A percentile compares a stretch with the other conserved stretches of the same genome.
These are phyloP conservation scores for Xylaria telfairii DNA, from an alignment of 495 filamentous ascomycete species.

Conservation along the genomic window DNA sequence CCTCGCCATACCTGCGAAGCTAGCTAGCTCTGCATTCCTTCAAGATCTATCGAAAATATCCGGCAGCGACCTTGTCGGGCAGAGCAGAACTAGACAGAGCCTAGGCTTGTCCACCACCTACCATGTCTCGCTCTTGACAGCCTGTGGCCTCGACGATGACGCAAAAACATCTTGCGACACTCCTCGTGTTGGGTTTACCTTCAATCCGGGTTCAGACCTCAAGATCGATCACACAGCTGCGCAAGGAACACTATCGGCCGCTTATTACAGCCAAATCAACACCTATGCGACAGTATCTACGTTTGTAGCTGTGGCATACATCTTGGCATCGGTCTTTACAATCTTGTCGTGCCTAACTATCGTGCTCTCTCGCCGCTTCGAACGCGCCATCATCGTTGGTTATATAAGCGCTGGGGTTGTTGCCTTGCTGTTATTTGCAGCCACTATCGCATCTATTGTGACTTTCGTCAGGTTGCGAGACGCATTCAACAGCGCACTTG, in stretches of 20 bases:
- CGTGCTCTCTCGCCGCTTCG: constrained; percentile 34
- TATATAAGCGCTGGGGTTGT: constrained; percentile 32
- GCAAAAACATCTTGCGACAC: constrained; percentile 35
- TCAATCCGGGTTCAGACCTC: constrained; percentile 42
- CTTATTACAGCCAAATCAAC: constrained; percentile 32
- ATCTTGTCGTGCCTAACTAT: constrained; percentile 33
- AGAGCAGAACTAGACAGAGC: constrained; percentile 32
- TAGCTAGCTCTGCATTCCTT: constrained; percentile 39
- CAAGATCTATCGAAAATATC: constrained; percentile 40
- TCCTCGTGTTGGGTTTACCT: constrained; percentile 40
- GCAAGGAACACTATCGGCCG: constrained; percentile 28
- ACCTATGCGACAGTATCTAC: constrained; percentile 34
- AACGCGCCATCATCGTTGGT: constrained; percentile 24
- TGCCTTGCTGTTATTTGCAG: constrained; percentile 39
- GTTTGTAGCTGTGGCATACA: constrained; percentile 40
- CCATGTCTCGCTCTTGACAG: constrained; percentile 42
- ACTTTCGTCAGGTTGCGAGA: constrained; percentile 35
- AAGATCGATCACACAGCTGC: constrained; percentile 37
- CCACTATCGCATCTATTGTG: constrained; percentile 35
- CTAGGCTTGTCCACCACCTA: constrained; percentile 42
- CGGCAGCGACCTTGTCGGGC: constrained; percentile 41
- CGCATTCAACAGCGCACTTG: constrained; percentile 39
- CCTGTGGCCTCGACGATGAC: constrained; percentile 38
- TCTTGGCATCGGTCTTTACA: constrained; percentile 35
- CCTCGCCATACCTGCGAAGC: constrained; percentile 38